These are phyloP conservation scores for Crassisporium funariophilum DNA, from an alignment of 768 basidiomycete genomes.

Conservation along the genomic window DNA sequence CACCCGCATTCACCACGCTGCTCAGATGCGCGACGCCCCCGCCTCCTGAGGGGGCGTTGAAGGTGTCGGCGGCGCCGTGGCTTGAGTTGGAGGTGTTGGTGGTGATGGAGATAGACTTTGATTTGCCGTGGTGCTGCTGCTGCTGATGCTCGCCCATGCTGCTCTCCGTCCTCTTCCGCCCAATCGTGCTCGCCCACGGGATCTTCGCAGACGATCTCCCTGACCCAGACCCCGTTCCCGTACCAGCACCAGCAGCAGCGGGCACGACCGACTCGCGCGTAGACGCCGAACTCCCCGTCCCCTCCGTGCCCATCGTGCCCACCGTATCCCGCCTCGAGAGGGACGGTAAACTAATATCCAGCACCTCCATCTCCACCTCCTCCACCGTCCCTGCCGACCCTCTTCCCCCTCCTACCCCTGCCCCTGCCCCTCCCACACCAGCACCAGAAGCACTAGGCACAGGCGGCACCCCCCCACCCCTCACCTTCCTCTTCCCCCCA, in stretches of 20 bases:
- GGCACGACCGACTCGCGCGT: too few relatives aligned
- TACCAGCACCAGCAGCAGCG: too few relatives aligned
- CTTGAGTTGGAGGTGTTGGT: too few relatives aligned
- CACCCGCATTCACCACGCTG: slow-evolving; percentile 8
- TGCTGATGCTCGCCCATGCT: too few relatives aligned
- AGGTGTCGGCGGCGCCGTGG: too few relatives aligned
- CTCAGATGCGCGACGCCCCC: slow-evolving; percentile 7
- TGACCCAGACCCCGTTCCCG: slow-evolving; percentile 2
- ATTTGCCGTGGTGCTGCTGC: too few relatives aligned
- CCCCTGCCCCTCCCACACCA: slow-evolving; percentile 1
- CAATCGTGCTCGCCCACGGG: slow-evolving; percentile 14
- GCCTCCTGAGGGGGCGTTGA: too few relatives aligned
- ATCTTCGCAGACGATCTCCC: slow-evolving; percentile 13
- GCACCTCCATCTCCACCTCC: slow-evolving; percentile 18
- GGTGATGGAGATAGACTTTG: too few relatives aligned
- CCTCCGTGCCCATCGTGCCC: slow-evolving; percentile 7
- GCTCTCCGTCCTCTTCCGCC: slow-evolving; percentile 12
- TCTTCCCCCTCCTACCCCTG: too few relatives aligned
- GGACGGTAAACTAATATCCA: slow-evolving; percentile 19
- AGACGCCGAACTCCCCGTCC: too few relatives aligned
- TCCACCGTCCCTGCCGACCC: too few relatives aligned
- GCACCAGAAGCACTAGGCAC: background rate
- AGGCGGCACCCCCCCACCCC: background rate
- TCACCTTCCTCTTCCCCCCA: background rate
- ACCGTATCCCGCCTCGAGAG: slow-evolving; percentile 7